Evolutionary conservation across 108 stramenopile species (phyloP), one percentile per base, ranked within the genome.

Genomic region (Cyclotella sp.): DNA sequence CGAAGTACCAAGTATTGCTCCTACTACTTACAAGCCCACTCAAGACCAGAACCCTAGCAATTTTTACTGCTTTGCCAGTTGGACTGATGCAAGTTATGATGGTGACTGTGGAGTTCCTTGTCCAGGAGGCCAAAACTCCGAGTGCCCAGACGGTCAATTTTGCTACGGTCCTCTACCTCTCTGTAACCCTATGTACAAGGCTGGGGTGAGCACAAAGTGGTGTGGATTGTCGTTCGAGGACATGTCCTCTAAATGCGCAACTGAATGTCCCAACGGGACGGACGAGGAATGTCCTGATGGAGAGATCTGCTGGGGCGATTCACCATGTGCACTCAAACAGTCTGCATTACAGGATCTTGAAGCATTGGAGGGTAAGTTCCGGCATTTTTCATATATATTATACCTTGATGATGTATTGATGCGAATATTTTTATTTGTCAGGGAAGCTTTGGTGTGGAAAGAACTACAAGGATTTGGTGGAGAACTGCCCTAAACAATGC

Each of bases 401-500:
- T 27, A 28, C 2, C 3, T 58, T 27, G 57, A 58, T n/a, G 54
- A 24, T 26, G 39, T 41, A 12, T 70, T 27, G 54, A 46, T 40
- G 30, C 27, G 15, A 21, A 11, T 24, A 22, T 58, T 58, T 58
- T 58, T 24, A 24, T 28, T 58, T 24, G 28, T 15, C 55, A 52
- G 65, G 77, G 22, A 68, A 43, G 66, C 46, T 67, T 49, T 81
- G 80, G 80, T 81, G 80, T 18, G 80, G 63, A 19, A 75, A 46
- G 45, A 63, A 60, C 18, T 81, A 81, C 80, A 81, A 81, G 69
- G 65, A 81, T 41, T 65, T 81, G 68, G 74, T 65, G 19, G 80
- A 81, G 63, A 28, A 75, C 22, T 81, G 80, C 39, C 80, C 80
- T 44, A 75, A 75, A 66, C 54, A 64, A 43, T 81, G 80, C 43